Evolutionary conservation across 2,329 filamentous ascomycete species (phyloP).

Genomic region (Microthyrium microscopicum): DNA sequence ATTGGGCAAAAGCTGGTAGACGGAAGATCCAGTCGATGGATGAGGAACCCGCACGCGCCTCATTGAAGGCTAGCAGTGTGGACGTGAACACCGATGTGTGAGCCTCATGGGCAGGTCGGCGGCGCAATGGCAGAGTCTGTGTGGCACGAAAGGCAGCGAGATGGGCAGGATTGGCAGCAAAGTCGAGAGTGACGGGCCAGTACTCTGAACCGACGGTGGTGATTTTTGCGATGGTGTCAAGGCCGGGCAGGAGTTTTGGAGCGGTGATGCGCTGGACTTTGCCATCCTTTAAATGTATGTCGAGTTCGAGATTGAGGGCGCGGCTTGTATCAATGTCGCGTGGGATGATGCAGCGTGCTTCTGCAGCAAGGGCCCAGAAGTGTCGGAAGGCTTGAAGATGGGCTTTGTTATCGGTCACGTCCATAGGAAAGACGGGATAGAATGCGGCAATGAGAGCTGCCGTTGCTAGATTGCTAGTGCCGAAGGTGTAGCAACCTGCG

Average conservation of each 20-base stretch:
- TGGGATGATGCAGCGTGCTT: slow-evolving; percentile 73
- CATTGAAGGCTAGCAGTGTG: slow-evolving; percentile 57
- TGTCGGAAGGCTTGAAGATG: slow-evolving; percentile 94
- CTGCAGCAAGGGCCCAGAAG: slow-evolving; percentile 88
- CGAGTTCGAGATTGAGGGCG: slow-evolving; percentile 57
- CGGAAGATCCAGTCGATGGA: slow-evolving; percentile 58
- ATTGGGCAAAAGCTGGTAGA: slow-evolving; percentile 32
- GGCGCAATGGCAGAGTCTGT: slow-evolving; percentile 59
- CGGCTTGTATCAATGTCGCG: slow-evolving; percentile 75
- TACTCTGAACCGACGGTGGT: slow-evolving; percentile 49
- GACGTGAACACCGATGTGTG: slow-evolving; percentile 43
- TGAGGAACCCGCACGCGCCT: slow-evolving; percentile 12
- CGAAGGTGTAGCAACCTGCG: slow-evolving; percentile 82
- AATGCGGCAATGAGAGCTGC: slow-evolving; percentile 78
- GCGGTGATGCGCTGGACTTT: slow-evolving; percentile 24
- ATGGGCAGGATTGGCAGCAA: slow-evolving; percentile 45
- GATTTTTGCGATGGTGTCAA: slow-evolving; percentile 44
- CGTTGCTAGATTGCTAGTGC: slow-evolving; percentile 72
- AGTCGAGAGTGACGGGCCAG: slow-evolving; percentile 70
- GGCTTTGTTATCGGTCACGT: slow-evolving; percentile 82
- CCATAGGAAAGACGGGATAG: slow-evolving; percentile 81
- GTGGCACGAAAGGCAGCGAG: slow-evolving; percentile 47
- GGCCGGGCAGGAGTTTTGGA: slow-evolving; percentile 45
- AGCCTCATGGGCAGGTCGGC: slow-evolving; percentile 30
- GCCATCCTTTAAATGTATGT: slow-evolving; percentile 40